A percentile compares a stretch with the other conserved stretches of the same genome.
These are phyloP conservation scores for Coemansia sp. DNA, from an alignment of 192 early-diverging fungal species.

Conservation along the genomic window DNA sequence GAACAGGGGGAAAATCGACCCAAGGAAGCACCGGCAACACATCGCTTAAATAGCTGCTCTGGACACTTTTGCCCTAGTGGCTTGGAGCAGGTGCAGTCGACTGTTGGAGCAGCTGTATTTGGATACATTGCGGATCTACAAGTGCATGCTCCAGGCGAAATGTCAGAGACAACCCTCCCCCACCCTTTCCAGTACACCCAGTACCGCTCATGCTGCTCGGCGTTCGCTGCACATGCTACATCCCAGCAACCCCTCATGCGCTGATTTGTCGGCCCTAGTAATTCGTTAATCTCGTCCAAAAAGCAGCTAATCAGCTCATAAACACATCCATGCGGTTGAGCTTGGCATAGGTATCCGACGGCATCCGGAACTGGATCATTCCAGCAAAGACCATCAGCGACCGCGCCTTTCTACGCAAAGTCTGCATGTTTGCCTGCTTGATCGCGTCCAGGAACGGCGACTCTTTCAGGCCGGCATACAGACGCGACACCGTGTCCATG, in stretches of 20 bases:
- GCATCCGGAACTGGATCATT: conserved; percentile 79
- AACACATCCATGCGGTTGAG: conserved; percentile 69
- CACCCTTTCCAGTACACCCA: too few species aligned
- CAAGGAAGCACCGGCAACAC: too few species aligned
- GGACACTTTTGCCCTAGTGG: too few species aligned
- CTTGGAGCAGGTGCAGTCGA: too few species aligned
- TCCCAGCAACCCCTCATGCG: neutral
- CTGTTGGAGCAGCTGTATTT: too few species aligned
- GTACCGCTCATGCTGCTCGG: too few species aligned
- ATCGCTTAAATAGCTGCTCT: too few species aligned
- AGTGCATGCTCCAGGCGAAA: too few species aligned
- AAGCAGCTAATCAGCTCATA: conserved; percentile 44
- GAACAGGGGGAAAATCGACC: too few species aligned
- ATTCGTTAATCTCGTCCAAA: neutral
- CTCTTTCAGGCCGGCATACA: conserved; percentile 55
- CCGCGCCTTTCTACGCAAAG: conserved; percentile 58
- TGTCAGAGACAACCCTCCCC: too few species aligned
- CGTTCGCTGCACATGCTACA: neutral
- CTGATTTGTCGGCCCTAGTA: neutral
- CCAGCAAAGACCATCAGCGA: conserved; percentile 77
- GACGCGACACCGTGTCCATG: conserved; percentile 59
- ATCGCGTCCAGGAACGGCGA: conserved; percentile 45
- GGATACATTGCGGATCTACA: too few species aligned
- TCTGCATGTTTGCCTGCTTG: conserved; percentile 48
- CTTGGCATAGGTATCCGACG: conserved; percentile 67